Percentiles rank a stretch among this genome's conserved stretches.
phyloP scores from a whole-genome alignment of 495 filamentous ascomycete genomes.

The Sphaerosporella brunnea region DNA sequence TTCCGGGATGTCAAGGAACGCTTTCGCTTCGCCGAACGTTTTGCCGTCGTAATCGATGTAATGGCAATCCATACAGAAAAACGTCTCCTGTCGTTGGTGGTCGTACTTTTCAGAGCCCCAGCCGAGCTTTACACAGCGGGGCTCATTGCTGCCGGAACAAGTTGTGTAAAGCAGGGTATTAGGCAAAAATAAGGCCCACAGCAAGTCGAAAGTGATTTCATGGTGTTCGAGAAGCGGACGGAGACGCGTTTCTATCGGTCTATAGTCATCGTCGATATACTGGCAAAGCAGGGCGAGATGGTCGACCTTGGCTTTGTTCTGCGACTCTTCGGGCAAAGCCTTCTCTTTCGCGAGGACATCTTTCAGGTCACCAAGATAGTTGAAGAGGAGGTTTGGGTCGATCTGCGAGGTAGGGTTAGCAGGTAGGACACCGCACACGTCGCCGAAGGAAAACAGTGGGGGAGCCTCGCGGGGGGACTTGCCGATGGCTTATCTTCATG shows the following conservation, averaged over 20 bases:
- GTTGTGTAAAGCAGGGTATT: slow-evolving; percentile 69
- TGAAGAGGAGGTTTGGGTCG: slow-evolving; percentile 77
- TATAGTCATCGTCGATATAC: slow-evolving; percentile 70
- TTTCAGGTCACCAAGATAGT: slow-evolving; percentile 26
- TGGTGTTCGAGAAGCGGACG: slow-evolving; percentile 69
- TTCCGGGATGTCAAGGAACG: slow-evolving; percentile 51
- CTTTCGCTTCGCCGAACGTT: slow-evolving; percentile 40
- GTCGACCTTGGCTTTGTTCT: slow-evolving; percentile 43
- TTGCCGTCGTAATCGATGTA: slow-evolving; percentile 4
- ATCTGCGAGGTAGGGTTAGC: slow-evolving; percentile 42
- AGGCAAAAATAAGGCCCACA: slow-evolving; percentile 86
- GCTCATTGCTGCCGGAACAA: slow-evolving; percentile 72
- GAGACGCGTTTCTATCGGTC: slow-evolving; percentile 58
- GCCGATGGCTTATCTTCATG: slow-evolving; percentile 24
- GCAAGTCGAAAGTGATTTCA: slow-evolving; percentile 73
- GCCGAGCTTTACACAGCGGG: slow-evolving; percentile 78
- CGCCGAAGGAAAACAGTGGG: too few relatives aligned
- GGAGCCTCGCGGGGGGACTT: slow-evolving; percentile 5
- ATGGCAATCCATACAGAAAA: background rate
- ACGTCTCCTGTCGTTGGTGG: too few relatives aligned
- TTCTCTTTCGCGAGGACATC: slow-evolving; percentile 9
- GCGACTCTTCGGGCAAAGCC: slow-evolving; percentile 42
- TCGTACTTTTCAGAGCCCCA: slow-evolving; percentile 33
- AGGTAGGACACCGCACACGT: too few relatives aligned
- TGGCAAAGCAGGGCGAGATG: slow-evolving; percentile 64